Evolutionary conservation across 2,329 filamentous ascomycete species (phyloP).

Genomic region (Paraphaeosphaeria minitans): DNA sequence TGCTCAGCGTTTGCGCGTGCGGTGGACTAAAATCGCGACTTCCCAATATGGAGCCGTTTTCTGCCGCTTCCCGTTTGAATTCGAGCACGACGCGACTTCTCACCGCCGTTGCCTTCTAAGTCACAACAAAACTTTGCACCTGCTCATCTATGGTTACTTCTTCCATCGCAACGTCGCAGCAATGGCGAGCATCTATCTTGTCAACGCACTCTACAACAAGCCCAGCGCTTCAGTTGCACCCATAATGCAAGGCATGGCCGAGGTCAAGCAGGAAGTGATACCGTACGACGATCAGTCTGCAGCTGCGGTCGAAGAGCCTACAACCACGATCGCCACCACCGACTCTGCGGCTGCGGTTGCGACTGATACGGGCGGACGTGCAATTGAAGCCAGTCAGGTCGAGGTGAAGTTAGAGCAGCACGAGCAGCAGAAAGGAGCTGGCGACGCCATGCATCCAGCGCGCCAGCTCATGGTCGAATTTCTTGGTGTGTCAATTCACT

Average conservation of each 20-base stretch:
- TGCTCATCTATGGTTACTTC: background rate
- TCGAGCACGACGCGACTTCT: background rate
- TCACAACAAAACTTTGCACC: background rate
- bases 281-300: background rate
- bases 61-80: background rate
- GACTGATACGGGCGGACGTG: background rate
- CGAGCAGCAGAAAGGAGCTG: background rate
- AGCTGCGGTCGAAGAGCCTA: background rate
- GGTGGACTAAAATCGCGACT: background rate
- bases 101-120: background rate
- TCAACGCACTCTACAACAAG: slow-evolving; percentile 7
- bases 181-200: slow-evolving; percentile 6
- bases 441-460: slow-evolving; percentile 2
- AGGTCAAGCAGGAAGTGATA: background rate
- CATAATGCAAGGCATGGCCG: background rate
- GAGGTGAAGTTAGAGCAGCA: background rate
- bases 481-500: background rate
- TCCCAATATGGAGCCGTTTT: background rate
- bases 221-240: background rate
- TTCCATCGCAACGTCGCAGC: background rate
- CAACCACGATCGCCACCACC: background rate
- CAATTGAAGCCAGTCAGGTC: background rate
- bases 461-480: slow-evolving; percentile 4
- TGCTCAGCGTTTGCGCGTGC: background rate
- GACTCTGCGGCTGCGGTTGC: background rate